Evolutionary conservation across 306 rosid species (phyloP).

Genomic region (Cucumis hystrix): DNA sequence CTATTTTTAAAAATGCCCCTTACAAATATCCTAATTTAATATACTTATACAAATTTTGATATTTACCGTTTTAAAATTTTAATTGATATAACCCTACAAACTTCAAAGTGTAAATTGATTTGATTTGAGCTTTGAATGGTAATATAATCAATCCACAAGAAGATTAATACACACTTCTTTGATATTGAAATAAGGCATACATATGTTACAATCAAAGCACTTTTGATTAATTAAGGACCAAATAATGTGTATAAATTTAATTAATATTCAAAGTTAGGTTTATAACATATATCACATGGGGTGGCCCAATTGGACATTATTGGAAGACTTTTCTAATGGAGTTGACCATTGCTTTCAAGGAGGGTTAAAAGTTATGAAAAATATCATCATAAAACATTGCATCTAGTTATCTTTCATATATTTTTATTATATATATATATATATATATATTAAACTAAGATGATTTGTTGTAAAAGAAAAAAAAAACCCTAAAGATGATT

Average conservation of each 20-base stretch:
- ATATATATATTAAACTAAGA: neutral
- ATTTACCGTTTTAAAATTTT: too few species aligned
- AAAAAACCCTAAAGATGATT: neutral
- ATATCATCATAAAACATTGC: neutral
- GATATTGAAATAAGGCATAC: too few species aligned
- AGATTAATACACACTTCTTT: too few species aligned
- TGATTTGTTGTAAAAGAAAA: neutral
- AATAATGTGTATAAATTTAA: neutral
- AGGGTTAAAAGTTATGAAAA: slow-evolving; percentile 25
- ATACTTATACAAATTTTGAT: too few species aligned
- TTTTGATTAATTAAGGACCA: too few species aligned
- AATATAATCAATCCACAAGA: too few species aligned
- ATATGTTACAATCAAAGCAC: too few species aligned
- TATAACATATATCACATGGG: neutral
- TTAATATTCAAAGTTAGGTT: slow-evolving; percentile 3
- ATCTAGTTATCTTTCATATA: neutral
- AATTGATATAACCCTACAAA: too few species aligned
- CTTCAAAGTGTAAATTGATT: too few species aligned
- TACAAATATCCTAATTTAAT: too few species aligned
- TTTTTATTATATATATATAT: neutral
- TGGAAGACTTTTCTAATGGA: neutral
- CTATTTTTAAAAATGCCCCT: too few species aligned
- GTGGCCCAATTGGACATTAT: neutral
- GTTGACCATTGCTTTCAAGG: slow-evolving; percentile 32
- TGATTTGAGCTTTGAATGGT: too few species aligned